Evolutionary conservation across 495 filamentous ascomycete genomes (phyloP).

Genomic region (Bombardia bombarda): DNA sequence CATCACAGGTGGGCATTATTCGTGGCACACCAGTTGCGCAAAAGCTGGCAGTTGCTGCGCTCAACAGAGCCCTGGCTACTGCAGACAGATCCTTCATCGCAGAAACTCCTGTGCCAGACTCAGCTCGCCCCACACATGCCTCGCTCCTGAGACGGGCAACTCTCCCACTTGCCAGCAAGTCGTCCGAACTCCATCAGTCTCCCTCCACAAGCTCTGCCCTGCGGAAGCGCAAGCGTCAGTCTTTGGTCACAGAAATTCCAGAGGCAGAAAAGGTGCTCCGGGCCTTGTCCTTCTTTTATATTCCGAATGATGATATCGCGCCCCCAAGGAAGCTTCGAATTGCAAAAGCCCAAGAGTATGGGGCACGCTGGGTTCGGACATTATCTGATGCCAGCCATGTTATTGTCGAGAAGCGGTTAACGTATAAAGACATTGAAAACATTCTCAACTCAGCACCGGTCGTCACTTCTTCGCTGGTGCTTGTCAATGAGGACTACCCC

Average conservation of each 20-base stretch:
- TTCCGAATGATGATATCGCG: constrained; percentile 70
- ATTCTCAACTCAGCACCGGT: constrained; percentile 47
- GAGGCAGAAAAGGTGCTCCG: constrained; percentile 59
- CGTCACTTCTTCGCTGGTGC: constrained; percentile 36
- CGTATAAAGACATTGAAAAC: constrained; percentile 56
- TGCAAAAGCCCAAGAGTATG: constrained; percentile 64
- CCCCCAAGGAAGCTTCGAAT: constrained; percentile 62
- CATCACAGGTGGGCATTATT: constrained; percentile 7
- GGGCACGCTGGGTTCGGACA: constrained; percentile 45
- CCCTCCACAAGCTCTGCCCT: constrained; percentile 14
- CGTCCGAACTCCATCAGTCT: constrained; percentile 9
- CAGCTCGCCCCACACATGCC: constrained; percentile 3
- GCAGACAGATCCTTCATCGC: constrained; percentile 8
- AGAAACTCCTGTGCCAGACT: constrained; percentile 17
- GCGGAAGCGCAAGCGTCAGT: constrained; percentile 45
- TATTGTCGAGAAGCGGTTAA: constrained; percentile 66
- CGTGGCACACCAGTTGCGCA: constrained; percentile 13
- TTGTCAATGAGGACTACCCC: constrained; percentile 71
- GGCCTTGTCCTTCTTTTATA: constrained; percentile 62
- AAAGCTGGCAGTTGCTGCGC: not conserved
- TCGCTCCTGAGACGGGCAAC: constrained; percentile 17
- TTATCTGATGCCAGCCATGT: constrained; percentile 54
- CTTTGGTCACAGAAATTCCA: constrained; percentile 34
- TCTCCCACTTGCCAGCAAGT: constrained; percentile 5
- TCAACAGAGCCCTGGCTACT: not conserved